Percentiles rank a stretch among this genome's conserved stretches.
Evolutionary conservation across 2,329 filamentous ascomycete species (phyloP).

Genomic region (Falciphora oryzae): DNA sequence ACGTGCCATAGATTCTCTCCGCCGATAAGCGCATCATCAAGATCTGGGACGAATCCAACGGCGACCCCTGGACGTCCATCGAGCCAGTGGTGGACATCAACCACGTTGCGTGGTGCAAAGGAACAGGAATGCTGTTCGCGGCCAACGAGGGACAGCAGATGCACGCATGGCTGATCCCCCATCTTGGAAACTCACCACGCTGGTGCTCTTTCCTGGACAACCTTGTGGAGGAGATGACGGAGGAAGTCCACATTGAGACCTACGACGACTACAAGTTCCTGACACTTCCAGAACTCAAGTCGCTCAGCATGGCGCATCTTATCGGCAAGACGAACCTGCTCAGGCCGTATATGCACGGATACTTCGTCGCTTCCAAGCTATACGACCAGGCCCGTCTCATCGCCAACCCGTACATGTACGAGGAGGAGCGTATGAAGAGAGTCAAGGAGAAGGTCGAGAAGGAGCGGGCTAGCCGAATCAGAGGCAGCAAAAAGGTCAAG

Average conservation of each 20-base stretch:
- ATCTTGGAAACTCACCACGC: constrained; percentile 47
- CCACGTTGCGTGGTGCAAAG: constrained; percentile 84
- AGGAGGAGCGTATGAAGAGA: constrained; percentile 85
- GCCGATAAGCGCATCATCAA: constrained; percentile 96
- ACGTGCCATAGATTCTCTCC: constrained; percentile 56
- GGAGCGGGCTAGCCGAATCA: constrained; percentile 89
- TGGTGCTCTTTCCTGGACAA: constrained; percentile 98
- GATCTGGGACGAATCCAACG: constrained; percentile 80
- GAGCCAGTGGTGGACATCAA: constrained; percentile 95
- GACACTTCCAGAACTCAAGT: constrained; percentile 77
- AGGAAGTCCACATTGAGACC: constrained; percentile 69
- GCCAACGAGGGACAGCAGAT: constrained; percentile 96
- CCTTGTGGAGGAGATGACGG: constrained; percentile 97
- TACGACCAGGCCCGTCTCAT: constrained; percentile 95
- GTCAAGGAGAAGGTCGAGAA: constrained; percentile 96
- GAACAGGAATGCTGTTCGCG: constrained; percentile 91
- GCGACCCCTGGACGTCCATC: constrained; percentile 89
- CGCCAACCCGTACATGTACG: constrained; percentile 87
- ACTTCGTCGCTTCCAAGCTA: constrained; percentile 90
- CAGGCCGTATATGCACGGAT: constrained; percentile 97
- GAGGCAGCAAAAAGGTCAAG: constrained; percentile 95
- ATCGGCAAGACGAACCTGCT: constrained; percentile 86
- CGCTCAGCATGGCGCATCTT: constrained; percentile 80
- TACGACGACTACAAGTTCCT: constrained; percentile 99
- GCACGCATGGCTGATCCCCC: constrained; percentile 58